These are phyloP conservation scores for Candida sanyiensis DNA, from an alignment of 805 yeast species.

Conservation along the genomic window DNA sequence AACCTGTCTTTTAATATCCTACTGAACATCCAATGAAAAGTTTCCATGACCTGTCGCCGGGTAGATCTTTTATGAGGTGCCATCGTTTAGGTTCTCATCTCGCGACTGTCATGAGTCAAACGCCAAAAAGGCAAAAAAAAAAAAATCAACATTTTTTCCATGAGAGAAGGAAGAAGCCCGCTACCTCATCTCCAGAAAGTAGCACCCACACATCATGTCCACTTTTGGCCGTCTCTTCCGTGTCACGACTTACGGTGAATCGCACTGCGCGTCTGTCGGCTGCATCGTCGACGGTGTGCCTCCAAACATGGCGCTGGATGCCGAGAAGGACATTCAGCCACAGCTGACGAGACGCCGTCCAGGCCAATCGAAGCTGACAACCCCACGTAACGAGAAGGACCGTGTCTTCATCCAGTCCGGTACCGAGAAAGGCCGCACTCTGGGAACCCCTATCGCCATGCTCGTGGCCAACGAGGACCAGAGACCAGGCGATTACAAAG, in stretches of 20 bases:
- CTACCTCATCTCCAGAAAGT: too few species aligned
- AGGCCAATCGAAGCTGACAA: conserved; percentile 86
- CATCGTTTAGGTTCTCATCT: too few species aligned
- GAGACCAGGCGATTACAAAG: conserved; percentile 92
- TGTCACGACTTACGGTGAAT: conserved; percentile 97
- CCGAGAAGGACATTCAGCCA: conserved; percentile 86
- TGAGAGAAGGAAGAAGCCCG: too few species aligned
- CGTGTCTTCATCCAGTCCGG: conserved; percentile 91
- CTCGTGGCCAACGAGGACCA: conserved; percentile 90
- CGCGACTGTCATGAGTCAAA: too few species aligned
- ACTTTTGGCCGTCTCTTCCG: conserved; percentile 57
- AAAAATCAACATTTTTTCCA: conserved; percentile 2
- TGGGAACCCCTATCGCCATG: conserved; percentile 97
- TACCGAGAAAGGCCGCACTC: conserved; percentile 80
- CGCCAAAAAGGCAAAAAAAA: too few species aligned
- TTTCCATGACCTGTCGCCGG: too few species aligned
- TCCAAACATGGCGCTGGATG: conserved; percentile 76
- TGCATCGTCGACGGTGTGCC: conserved; percentile 98
- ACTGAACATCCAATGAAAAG: too few species aligned
- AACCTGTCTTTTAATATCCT: too few species aligned
- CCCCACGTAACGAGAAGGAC: conserved; percentile 96
- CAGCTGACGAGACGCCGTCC: conserved; percentile 97
- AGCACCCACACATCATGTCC: conserved; percentile 43
- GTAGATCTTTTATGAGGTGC: too few species aligned
- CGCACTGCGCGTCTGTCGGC: conserved; percentile 96